Evolutionary conservation across 768 basidiomycete genomes (phyloP), one percentile per base, ranked within the genome.

Genomic region (Udeniomyces megalosporus): DNA sequence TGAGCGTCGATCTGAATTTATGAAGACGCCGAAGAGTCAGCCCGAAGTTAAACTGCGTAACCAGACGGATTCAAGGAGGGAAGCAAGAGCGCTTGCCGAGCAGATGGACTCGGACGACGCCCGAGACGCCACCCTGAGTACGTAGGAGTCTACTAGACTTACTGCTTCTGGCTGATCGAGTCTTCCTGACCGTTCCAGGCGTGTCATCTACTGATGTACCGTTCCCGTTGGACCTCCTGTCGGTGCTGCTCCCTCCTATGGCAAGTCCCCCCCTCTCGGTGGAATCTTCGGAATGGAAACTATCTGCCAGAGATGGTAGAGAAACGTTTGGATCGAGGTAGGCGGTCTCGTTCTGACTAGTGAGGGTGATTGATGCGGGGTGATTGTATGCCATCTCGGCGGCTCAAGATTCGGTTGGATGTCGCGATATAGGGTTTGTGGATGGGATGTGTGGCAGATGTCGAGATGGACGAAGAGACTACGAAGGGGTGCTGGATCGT

Each of bases 241-340:
- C 45, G 34, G 7, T 29, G 20, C 35, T 11, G 34, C 51, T 42
- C 12, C 22, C 24, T 31, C 48, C 50, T 4, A 52, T 28, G 2
- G 38, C 48, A n/a, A 52, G 24, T 26, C 35, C 54, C 17, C 26
- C 35, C n/a, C 34, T 42, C 48, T 42, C 54, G n/a, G n/a, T n/a
- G n/a, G n/a, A n/a, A n/a, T 42, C 46, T 12, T 63, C 62, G 12
- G 54, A 50, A 28, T 63, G 62, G 26, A 63, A 63, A 24, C 54
- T 57, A 32, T 58, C 62, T 2, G 62, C 62, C n/a, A 63, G 46
- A 12, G 62, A 63, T 2, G 62, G 62, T 31, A 63, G 14, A 4
- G 42, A 32, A 11, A 45, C 29, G 62, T 63, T 50, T 24, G 35
- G 45, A 5, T 32, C 54, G 26, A 42, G 38, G 55, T 4, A 4